Base-by-base conservation (phyloP, 371 early-diverging fungal species). In the Lichtheimia hyalospora region DNA sequence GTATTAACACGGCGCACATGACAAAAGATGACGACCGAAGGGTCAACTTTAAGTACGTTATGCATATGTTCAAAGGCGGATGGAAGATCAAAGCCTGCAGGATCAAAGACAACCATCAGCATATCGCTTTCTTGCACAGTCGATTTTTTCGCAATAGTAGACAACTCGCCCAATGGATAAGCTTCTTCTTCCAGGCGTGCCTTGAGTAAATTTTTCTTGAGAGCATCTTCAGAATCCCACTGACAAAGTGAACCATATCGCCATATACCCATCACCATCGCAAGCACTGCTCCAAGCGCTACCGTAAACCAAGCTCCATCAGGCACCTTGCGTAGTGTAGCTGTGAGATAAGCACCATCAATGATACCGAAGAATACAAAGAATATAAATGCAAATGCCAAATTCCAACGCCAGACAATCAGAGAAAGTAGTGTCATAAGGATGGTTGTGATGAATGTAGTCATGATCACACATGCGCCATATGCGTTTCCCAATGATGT, bases 221-320 rank as follows among this genome's bases (percentile, higher is more conserved):
- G 58, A 43, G 23, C 25, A 10, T 40, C 46, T 60, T 68, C 69
- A 21, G 49, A 61, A 4, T 51, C 53, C 64, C 64, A 68, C 48
- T 63, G 60, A 20, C 58, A 61, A 14, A 54, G 42, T 3, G 63
- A 48, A 5, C 72, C 76, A 52, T 66, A 68, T 20, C 62, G 57
- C 76, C 76, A 75, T 15, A 72, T 51, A 14, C 49, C 25, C 73
- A 72, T 71, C 2, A 75, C 15, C 3, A 48, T 10, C n/a, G 67
- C 44, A 8, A 70, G 48, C 0, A 61, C 53, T 2, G 55, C n/a
- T 8, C 62, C 70, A 39, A 68, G 51, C 3, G 48, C 57, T 8
- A 75, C 34, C 1, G 76, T 69, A 54, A 68, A 62, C 76, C 76
- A 75, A n/a, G 72, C 76, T 15, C 76, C 76, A 6, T 61, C 41